Evolutionary conservation across 2,329 filamentous ascomycete genomes (phyloP), one percentile per base, ranked within the genome.

Genomic region (Penicillium sp.): DNA sequence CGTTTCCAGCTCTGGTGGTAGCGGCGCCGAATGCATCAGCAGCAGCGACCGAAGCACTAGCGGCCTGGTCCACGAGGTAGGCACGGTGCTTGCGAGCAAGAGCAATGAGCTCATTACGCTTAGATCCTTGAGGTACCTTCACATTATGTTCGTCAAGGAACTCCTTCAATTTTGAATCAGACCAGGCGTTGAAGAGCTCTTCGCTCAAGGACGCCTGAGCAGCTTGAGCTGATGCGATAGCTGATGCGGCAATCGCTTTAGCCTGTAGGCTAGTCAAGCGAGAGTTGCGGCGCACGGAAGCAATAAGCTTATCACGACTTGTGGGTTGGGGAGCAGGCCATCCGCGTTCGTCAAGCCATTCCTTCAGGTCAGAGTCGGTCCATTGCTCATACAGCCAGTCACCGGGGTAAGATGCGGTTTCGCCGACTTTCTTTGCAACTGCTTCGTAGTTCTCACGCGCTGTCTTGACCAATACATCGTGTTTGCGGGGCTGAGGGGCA

Each of bases 371-470:
- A 61, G 92, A 97, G 61, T 96, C 90, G 48, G 90, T 88, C 94
- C 94, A 99, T 7, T 88, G 82, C 56, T 87, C 83, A 71, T 97
- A 99, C 39, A 97, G 79, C 94, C 94, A 97, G 77, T 97, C 86
- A 34, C 94, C 94, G 29, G 94, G 94, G 70, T 97, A 97, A n/a
- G 86, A 78, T 48, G 85, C 78, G 13, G 91, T 88, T 76, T 97
- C 88, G 56, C 90, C 90, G 51, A 81, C 73, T 74, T 87, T 88
- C 75, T 91, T 87, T 14, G 93, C 91, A 53, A 87, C 76, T 1
- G 83, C 76, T 65, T 96, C 90, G 70, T 96, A 97, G 75, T 86
- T 92, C 60, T 88, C 82, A 59, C 93, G 91, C 56, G 87, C 85
- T 66, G 90, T 85, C 65, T 88, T 83, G 62, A 97, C 81, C 42